phyloP scores from a whole-genome alignment of 805 yeast species.

The Wickerhamomyces queroliae region DNA sequence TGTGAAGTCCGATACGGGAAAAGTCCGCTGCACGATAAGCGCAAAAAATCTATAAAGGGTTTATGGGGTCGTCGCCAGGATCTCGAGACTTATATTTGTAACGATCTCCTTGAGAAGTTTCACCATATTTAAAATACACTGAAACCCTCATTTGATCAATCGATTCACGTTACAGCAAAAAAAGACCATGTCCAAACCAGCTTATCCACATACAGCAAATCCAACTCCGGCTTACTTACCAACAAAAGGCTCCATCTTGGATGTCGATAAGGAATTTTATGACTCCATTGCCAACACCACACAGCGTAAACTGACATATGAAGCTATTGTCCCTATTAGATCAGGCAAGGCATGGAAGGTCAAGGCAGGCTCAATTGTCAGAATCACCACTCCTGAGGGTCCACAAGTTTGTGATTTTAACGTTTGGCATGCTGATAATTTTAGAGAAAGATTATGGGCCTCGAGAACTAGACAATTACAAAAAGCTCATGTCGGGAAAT shows the following conservation, averaged over 20 bases:
- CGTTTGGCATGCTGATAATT: slow-evolving; percentile 56
- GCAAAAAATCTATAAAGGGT: no score
- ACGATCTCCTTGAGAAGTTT: no score
- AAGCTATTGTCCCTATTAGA: slow-evolving; percentile 43
- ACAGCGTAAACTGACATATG: slow-evolving; percentile 34
- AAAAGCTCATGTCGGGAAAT: slow-evolving; percentile 54
- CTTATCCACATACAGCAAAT: slow-evolving; percentile 16
- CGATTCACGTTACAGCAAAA: no score
- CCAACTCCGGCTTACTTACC: slow-evolving; percentile 57
- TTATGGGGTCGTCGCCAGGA: no score
- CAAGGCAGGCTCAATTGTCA: slow-evolving; percentile 53
- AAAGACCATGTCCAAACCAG: slow-evolving; percentile 12
- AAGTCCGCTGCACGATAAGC: no score
- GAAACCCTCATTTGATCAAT: no score
- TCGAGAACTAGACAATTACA: slow-evolving; percentile 63
- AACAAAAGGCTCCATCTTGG: slow-evolving; percentile 45
- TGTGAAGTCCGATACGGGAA: no score
- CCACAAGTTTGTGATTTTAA: slow-evolving; percentile 70
- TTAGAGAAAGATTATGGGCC: slow-evolving; percentile 65
- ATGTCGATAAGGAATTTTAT: slow-evolving; percentile 45
- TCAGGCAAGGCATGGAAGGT: slow-evolving; percentile 58
- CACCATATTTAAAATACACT: no score
- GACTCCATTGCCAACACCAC: slow-evolving; percentile 36
- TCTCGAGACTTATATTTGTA: no score
- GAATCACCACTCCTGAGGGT: slow-evolving; percentile 60